phyloP scores from a whole-genome alignment of 148 eudicot genomes.

The Spergularia bocconei region DNA sequence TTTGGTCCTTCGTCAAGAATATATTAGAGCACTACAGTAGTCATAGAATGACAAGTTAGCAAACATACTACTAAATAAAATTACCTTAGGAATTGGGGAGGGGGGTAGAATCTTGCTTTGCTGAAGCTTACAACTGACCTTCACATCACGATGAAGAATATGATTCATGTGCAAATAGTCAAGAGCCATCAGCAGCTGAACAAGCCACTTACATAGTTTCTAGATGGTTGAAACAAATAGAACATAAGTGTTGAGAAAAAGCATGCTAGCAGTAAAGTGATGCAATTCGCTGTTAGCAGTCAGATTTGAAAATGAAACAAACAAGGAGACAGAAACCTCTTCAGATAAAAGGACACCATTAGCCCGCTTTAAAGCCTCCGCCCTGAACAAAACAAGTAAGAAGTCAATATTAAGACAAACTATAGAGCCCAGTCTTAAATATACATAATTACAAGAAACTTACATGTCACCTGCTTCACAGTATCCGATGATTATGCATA shows the following conservation, averaged over 20 bases:
- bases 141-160: conserved; percentile 97
- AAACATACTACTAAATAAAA: background rate
- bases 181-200: conserved; percentile 91
- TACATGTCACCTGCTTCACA: conserved; percentile 99
- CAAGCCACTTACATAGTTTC: conserved; percentile 97
- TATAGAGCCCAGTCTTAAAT: background rate
- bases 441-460: conserved; percentile 33
- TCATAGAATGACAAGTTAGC: conserved; percentile 22
- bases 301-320: background rate
- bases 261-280: conserved; percentile 14
- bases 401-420: conserved; percentile 15
- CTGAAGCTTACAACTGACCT: conserved; percentile 42
- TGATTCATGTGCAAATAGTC: conserved; percentile 84
- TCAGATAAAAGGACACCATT: conserved; percentile 72
- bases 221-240: conserved; percentile 25
- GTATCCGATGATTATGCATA: conserved; percentile 87
- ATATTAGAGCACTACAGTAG: conserved; percentile 86
- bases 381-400: conserved; percentile 46
- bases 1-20: conserved; percentile 82
- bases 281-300: background rate
- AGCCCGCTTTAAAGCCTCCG: conserved; percentile 77
- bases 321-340: conserved; percentile 56
- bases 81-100: background rate
- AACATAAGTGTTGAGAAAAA: conserved; percentile 5
- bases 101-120: background rate